Base-by-base conservation (phyloP, 2,329 filamentous ascomycete species). In the Aspergillus tamarii region DNA sequence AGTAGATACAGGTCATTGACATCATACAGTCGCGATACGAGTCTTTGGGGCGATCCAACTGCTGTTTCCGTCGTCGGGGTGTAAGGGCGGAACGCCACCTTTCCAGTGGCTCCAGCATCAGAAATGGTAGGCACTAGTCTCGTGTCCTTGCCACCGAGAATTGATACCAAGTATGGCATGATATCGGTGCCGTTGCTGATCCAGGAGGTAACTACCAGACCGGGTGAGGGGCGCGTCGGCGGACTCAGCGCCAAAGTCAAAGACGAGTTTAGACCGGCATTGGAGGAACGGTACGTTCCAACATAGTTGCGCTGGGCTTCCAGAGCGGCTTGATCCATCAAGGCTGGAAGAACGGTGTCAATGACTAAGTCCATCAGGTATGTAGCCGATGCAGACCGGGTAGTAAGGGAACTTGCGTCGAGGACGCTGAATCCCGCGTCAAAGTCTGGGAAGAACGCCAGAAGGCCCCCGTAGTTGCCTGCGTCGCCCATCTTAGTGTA, bases 401-500 rank as follows among this genome's bases (percentile, higher is more conserved):
- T 61, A 28, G 21, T 26, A 8, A 56, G 50, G 1, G 50, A 48
- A 7, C 77, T 79, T 11, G 79, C 81, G 2, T 75, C 66, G 1
- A 83, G 70, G 21, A 82, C 69, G 1, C 72, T 74, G 62, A 83
- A 79, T 0, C 82, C 81, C 16, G 81, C 70, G 55, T 79, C 74
- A 56, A 76, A 82, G 62, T 83, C 81, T 0, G 80, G 82, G 3
- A 83, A 64, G 6, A 84, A 68, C 2, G 76, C 76, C 0, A 84
- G 59, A 10, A 77, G 71, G 1, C 75, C 73, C 21, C 74, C 75
- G 63, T 81, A 83, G 43, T 69, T 65, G 30, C 78, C 76, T 11
- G 82, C 71, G 62, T 81, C 75, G 8, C 82, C 80, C 2, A 74
- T 68, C 68, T 84, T 83, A 32, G 77, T 78, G 63, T 81, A 82